Conservation (phyloP, 176 grass and related monocot species). For the Oryza longistaminata region DNA sequence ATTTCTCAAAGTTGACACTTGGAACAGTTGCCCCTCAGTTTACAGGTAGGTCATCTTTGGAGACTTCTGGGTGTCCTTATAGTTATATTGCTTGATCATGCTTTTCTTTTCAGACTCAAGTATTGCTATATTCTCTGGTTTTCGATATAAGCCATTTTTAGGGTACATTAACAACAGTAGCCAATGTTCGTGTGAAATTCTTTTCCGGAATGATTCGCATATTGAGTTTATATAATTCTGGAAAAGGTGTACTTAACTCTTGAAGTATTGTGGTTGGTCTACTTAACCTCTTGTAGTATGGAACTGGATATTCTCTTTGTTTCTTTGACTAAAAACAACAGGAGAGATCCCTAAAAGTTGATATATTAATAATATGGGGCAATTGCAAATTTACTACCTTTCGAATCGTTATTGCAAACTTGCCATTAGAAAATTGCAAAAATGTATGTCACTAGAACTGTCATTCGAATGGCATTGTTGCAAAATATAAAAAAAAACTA, state of each 20-base stretch:
- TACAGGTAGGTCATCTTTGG: conserved; percentile 58
- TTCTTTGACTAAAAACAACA: neutral
- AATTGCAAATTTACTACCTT: no score
- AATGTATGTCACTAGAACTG: no score
- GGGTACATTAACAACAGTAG: neutral
- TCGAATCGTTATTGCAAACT: no score
- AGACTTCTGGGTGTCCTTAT: neutral
- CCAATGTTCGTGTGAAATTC: neutral
- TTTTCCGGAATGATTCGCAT: neutral
- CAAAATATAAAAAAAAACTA: no score
- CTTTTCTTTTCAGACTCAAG: conserved; percentile 15
- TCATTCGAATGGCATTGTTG: no score
- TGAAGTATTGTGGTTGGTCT: neutral
- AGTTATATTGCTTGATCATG: conserved; percentile 6
- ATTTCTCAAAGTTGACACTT: conserved; percentile 97
- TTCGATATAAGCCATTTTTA: neutral
- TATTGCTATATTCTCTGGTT: conserved; percentile 9
- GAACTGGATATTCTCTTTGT: neutral
- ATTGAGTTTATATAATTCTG: neutral
- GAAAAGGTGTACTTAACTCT: neutral
- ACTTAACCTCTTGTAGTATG: neutral
- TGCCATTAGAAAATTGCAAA: no score
- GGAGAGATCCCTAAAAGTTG: neutral
- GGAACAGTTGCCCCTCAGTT: conserved; percentile 98
- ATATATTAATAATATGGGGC: neutral